phyloP scores from a whole-genome alignment of 31 red algal species.

The Odonthalia washingtoniensis region DNA sequence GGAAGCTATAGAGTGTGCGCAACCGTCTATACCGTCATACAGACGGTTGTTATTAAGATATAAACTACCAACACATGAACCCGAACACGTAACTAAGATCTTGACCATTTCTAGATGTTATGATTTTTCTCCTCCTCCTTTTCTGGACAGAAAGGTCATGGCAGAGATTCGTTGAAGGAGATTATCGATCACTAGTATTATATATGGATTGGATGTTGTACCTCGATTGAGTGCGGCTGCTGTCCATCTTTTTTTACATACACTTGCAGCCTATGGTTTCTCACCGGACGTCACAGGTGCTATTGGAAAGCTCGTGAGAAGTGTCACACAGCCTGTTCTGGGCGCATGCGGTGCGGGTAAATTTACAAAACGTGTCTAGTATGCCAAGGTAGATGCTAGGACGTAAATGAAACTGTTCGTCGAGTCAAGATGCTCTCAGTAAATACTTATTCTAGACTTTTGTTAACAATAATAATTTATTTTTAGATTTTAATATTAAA shows the following conservation, averaged over 20 bases:
- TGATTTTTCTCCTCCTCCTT: slow-evolving; percentile 75
- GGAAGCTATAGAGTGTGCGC: too few species aligned
- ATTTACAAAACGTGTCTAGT: not conserved
- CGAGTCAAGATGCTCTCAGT: too few species aligned
- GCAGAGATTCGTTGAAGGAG: slow-evolving; percentile 31
- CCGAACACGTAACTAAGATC: not conserved
- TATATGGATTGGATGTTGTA: slow-evolving; percentile 76
- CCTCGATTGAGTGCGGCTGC: slow-evolving; percentile 75
- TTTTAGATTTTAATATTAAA: too few species aligned
- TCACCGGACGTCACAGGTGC: slow-evolving; percentile 32
- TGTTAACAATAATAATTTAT: too few species aligned
- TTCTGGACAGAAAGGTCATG: slow-evolving; percentile 44
- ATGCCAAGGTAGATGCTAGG: not conserved
- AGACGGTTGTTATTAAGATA: too few species aligned
- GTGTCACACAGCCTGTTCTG: slow-evolving; percentile 40
- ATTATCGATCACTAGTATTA: slow-evolving; percentile 66
- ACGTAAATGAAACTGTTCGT: too few species aligned
- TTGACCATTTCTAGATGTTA: slow-evolving; percentile 38
- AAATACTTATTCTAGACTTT: too few species aligned
- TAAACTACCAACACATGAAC: too few species aligned
- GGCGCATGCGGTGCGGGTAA: slow-evolving; percentile 5
- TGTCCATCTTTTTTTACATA: slow-evolving; percentile 69
- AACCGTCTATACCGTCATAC: too few species aligned
- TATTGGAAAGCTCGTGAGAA: slow-evolving; percentile 47
- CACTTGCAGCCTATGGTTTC: slow-evolving; percentile 68